Conservation (phyloP, 768 basidiomycete species). For the Tylopilus vinaceipallidus region DNA sequence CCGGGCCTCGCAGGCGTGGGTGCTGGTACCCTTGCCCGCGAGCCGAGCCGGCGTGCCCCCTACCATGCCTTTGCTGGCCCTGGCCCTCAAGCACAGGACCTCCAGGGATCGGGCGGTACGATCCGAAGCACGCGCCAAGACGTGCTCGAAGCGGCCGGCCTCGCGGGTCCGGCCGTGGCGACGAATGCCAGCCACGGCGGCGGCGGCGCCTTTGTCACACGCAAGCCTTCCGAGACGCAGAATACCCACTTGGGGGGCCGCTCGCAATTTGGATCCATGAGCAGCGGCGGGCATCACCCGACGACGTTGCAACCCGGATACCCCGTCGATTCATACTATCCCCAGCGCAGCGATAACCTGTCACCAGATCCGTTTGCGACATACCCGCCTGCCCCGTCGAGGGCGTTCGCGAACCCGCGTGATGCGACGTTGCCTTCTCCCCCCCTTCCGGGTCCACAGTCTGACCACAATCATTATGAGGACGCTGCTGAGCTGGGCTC, state of each 20-base stretch:
- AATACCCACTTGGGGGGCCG: slow-evolving; percentile 23
- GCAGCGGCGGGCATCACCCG: slow-evolving; percentile 16
- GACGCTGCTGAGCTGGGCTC: slow-evolving; percentile 5
- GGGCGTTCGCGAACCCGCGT: slow-evolving; percentile 24
- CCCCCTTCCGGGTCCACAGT: slow-evolving; percentile 10
- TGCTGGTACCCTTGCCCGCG: slow-evolving; percentile 30
- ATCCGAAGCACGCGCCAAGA: slow-evolving; percentile 26
- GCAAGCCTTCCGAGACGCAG: slow-evolving; percentile 29
- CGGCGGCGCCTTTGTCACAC: slow-evolving; percentile 12
- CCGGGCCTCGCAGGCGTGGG: slow-evolving; percentile 41
- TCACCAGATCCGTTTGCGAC: slow-evolving; percentile 31
- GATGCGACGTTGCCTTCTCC: slow-evolving; percentile 3
- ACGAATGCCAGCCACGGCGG: neutral
- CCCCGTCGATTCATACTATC: slow-evolving; percentile 23
- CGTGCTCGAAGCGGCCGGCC: slow-evolving; percentile 28
- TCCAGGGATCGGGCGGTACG: slow-evolving; percentile 10
- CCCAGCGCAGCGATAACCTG: slow-evolving; percentile 21
- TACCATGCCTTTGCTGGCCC: slow-evolving; percentile 41
- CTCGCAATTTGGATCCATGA: slow-evolving; percentile 23
- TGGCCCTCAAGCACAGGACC: slow-evolving; percentile 19
- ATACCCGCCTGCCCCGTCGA: slow-evolving; percentile 16
- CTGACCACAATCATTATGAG: slow-evolving; percentile 15
- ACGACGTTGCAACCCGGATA: slow-evolving; percentile 25
- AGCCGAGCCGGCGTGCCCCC: slow-evolving; percentile 31
- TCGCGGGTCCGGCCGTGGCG: slow-evolving; percentile 12